A percentile compares a stretch with the other conserved stretches of the same genome.
These are phyloP conservation scores for Yamadazyma triangularis DNA, from an alignment of 1,139 yeast species.

Conservation along the genomic window DNA sequence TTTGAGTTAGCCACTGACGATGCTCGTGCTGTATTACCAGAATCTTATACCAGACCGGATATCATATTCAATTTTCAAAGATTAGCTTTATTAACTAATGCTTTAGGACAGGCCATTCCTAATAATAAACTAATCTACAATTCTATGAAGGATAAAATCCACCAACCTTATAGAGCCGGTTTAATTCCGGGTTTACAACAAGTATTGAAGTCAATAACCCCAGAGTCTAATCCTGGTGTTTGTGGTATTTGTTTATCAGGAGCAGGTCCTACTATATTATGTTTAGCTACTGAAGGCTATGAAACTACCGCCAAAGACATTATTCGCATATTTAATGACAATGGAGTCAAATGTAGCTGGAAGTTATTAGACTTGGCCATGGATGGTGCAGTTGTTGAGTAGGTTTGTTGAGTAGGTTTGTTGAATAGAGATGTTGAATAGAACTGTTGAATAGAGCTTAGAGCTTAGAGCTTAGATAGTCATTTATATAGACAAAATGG, in stretches of 20 bases:
- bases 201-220: slow-evolving; percentile 77
- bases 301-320: slow-evolving; percentile 81
- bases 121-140: slow-evolving; percentile 79
- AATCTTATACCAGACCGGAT: slow-evolving; percentile 73
- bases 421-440: no score
- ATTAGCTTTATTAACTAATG: slow-evolving; percentile 53
- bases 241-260: slow-evolving; percentile 95
- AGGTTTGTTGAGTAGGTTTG: no score
- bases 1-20: slow-evolving; percentile 93
- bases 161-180: slow-evolving; percentile 90
- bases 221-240: slow-evolving; percentile 75
- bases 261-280: slow-evolving; percentile 96
- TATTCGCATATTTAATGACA: slow-evolving; percentile 60
- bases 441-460: no score
- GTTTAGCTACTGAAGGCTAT: slow-evolving; percentile 84
- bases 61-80: slow-evolving; percentile 77
- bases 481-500: no score
- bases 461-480: no score
- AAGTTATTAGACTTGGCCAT: slow-evolving; percentile 78
- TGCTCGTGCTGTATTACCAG: slow-evolving; percentile 85
- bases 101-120: slow-evolving; percentile 79
- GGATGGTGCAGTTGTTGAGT: slow-evolving; percentile 93
- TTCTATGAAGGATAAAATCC: slow-evolving; percentile 95
- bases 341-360: slow-evolving; percentile 74
- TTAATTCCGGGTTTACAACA: slow-evolving; percentile 88